Percentiles rank a stretch among this genome's conserved stretches.
These are phyloP conservation scores for Stylosanthes scabra DNA, from an alignment of 331 rosid species.

Conservation along the genomic window DNA sequence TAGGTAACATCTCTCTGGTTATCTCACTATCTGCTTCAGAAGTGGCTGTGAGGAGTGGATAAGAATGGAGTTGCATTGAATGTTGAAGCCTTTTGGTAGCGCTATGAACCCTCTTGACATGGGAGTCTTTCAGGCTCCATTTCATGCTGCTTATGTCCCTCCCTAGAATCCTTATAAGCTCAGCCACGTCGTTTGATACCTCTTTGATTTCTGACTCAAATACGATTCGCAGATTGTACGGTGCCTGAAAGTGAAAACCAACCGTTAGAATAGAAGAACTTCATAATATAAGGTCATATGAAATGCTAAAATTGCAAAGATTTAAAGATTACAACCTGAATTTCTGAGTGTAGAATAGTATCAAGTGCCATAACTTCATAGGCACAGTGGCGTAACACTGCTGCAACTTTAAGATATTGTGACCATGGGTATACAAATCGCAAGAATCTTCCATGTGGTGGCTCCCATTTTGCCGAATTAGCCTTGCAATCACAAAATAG, in stretches of 20 bases:
- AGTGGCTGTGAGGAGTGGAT: conserved; percentile 55
- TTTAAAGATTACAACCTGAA: conserved; percentile 55
- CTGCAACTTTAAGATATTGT: conserved; percentile 71
- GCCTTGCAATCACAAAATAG: conserved; percentile 51
- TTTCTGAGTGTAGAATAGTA: conserved; percentile 75
- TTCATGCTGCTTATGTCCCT: conserved; percentile 63
- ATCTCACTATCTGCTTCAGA: conserved; percentile 47
- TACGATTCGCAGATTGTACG: conserved; percentile 59
- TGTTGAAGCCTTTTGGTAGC: conserved; percentile 64
- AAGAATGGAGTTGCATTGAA: conserved; percentile 63
- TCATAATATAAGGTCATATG: background rate
- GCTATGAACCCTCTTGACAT: conserved; percentile 55
- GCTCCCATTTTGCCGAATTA: conserved; percentile 83
- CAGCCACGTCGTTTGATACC: conserved; percentile 66
- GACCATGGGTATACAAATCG: conserved; percentile 78
- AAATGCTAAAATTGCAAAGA: background rate
- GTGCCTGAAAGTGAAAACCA: conserved; percentile 52
- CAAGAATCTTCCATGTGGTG: conserved; percentile 79
- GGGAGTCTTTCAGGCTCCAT: conserved; percentile 44
- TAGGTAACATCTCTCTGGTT: conserved; percentile 35
- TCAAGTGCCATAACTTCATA: conserved; percentile 84
- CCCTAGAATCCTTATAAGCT: conserved; percentile 62
- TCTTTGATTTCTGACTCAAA: conserved; percentile 68
- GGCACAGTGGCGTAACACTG: conserved; percentile 71
- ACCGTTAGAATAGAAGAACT: background rate